Evolutionary conservation across 805 yeast genomes (phyloP), one percentile per base, ranked within the genome.

Genomic region (Candida sphagnicola): DNA sequence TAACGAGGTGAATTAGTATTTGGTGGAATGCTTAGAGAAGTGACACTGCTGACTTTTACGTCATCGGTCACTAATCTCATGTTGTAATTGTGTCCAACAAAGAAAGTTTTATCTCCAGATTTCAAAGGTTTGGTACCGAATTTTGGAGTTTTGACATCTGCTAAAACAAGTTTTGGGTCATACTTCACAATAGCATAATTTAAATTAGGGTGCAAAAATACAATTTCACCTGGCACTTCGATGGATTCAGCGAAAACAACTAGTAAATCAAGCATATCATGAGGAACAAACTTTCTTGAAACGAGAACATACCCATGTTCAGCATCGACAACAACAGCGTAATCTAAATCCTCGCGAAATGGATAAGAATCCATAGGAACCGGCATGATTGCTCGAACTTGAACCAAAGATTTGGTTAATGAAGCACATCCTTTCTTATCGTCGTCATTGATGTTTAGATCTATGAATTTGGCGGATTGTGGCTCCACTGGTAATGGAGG

Each of bases 211-310:
- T 89, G 96, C 52, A 87, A 65, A 50, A 88, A 90, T 16, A 80
- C 80, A 18, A 89, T 93, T 45, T 78, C 71, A 1, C 83, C 96
- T 0, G 95, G 87, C 11, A 89, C 74, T 46, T 82, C 78, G 16
- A 86, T 77, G 1, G 95, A 83, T 46, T 90, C 96, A 3, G 96
- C 95, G 54, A 90, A 77, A 2, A 90, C 80, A 15, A 90, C 73
- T 34, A 77, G 70, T 17, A 89, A 72, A 57, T 90, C 95, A 48
- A 82, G 71, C 48, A 82, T 59, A 49, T 85, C 95, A 62, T 88
- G 95, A 5, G 96, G 95, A 18, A 89, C 86, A 39, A 76, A 70
- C 42, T 80, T 71, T 43, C 96, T 72, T 2, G 95, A 84, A 2
- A 84, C 87, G 37, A 90, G 62, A 4, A 86, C 87, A 44, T 79